A percentile compares a stretch with the other conserved stretches of the same genome.
Evolutionary conservation across 192 early-diverging fungal species (phyloP).

Genomic region (Jimgerdemannia flammicorona): DNA sequence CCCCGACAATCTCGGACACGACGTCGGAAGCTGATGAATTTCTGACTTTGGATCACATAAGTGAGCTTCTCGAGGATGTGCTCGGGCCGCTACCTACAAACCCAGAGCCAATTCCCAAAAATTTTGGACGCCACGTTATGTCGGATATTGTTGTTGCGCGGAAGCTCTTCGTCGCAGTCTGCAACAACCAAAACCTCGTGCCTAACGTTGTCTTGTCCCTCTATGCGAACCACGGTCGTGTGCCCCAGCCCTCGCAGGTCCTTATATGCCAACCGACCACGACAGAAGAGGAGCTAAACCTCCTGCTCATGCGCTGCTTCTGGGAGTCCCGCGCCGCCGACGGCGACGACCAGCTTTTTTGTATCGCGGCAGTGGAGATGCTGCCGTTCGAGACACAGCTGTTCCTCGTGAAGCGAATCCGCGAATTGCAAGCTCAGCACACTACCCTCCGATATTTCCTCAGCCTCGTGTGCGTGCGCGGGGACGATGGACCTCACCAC

Average conservation of each 20-base stretch:
- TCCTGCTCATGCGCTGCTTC: conserved; percentile 18
- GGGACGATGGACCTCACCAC: background rate
- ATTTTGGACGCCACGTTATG: background rate
- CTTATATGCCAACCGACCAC: conserved; percentile 18
- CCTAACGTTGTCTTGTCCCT: conserved; percentile 18
- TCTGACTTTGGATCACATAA: background rate
- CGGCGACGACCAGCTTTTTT: conserved; percentile 6
- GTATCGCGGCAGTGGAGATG: conserved; percentile 17
- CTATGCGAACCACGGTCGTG: conserved; percentile 11
- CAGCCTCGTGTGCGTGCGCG: background rate
- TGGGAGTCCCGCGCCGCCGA: background rate
- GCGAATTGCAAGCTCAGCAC: background rate
- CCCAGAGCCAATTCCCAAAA: background rate
- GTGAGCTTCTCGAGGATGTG: background rate
- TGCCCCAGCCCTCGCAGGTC: conserved; percentile 16
- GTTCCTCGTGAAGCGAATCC: conserved; percentile 14
- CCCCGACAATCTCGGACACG: background rate
- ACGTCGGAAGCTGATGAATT: background rate
- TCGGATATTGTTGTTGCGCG: conserved; percentile 14
- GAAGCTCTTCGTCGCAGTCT: conserved; percentile 20
- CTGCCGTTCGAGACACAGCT: conserved; percentile 18
- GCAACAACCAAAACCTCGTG: conserved; percentile 12
- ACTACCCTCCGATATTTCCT: background rate
- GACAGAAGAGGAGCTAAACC: conserved; percentile 15
- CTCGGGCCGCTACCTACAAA: background rate